Evolutionary conservation across 2,329 filamentous ascomycete genomes (phyloP).

Genomic region (Penicillium sp.): DNA sequence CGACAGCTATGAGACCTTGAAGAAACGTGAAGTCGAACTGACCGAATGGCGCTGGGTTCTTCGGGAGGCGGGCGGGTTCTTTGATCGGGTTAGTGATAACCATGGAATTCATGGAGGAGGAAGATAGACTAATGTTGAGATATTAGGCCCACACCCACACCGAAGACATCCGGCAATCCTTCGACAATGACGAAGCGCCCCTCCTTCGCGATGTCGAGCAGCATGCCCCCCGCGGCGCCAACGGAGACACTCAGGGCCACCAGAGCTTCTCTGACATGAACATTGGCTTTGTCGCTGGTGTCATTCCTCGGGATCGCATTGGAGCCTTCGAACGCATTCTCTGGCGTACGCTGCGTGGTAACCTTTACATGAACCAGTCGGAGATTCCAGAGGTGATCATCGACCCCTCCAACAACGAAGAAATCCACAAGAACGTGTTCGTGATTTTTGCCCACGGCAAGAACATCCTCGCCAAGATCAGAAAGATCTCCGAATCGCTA

Average conservation of each 20-base stretch:
- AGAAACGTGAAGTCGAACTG: constrained; percentile 95
- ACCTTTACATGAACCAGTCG: constrained; percentile 99
- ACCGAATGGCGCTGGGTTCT: constrained; percentile 99
- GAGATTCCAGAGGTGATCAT: constrained; percentile 93
- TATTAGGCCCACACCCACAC: constrained; percentile 82
- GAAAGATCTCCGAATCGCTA: constrained; percentile 97
- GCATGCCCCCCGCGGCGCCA: constrained; percentile 61
- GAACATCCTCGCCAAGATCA: constrained; percentile 97
- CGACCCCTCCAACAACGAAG: constrained; percentile 89
- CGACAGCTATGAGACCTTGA: constrained; percentile 97
- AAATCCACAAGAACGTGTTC: constrained; percentile 95
- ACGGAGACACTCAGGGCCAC: constrained; percentile 67
- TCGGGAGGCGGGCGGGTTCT: constrained; percentile 94
- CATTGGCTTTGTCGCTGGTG: constrained; percentile 96
- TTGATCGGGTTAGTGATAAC: constrained; percentile 66
- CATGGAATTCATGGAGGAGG: neutral
- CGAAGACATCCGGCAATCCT: constrained; percentile 90
- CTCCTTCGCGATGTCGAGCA: constrained; percentile 92
- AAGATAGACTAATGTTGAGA: constrained; percentile 2
- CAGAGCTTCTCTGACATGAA: constrained; percentile 96
- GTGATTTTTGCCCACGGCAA: constrained; percentile 99
- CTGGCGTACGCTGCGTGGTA: constrained; percentile 95
- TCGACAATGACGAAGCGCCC: constrained; percentile 85
- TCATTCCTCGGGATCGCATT: constrained; percentile 89
- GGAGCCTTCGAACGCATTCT: constrained; percentile 95